These are phyloP conservation scores for Blastobotrys elegans DNA, from an alignment of 1,139 yeast species.

Conservation along the genomic window DNA sequence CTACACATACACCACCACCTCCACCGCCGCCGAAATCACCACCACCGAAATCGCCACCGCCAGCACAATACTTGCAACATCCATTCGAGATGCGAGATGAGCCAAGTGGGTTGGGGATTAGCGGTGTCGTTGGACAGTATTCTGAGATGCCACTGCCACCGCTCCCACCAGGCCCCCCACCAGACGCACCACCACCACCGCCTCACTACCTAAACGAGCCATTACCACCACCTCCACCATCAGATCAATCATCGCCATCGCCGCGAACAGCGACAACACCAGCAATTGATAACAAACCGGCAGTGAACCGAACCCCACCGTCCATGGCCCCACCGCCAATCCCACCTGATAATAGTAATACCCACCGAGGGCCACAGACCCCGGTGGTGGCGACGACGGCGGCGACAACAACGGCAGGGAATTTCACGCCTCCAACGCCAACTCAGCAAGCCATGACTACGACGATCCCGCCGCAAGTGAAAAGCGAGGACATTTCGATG, in stretches of 20 bases:
- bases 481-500: constrained; percentile 13
- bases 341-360: not conserved
- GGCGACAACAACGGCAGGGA: not conserved
- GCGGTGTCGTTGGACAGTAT: constrained; percentile 7
- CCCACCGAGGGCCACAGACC: not conserved
- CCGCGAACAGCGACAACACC: not conserved
- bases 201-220: constrained; percentile 2
- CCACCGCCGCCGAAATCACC: constrained; percentile 8
- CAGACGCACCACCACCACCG: not conserved
- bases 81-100: constrained; percentile 6
- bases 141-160: constrained; percentile 16
- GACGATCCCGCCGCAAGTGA: not conserved
- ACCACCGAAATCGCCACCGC: constrained; percentile 11
- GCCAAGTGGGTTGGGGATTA: not conserved
- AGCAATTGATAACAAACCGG: not conserved
- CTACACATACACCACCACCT: constrained; percentile 6
- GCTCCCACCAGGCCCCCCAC: constrained; percentile 7
- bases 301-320: constrained; percentile 5
- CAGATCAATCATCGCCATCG: not conserved
- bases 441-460: not conserved
- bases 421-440: constrained; percentile 1
- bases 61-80: constrained; percentile 10
- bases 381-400: not conserved
- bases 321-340: constrained; percentile 6
- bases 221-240: constrained; percentile 4